Evolutionary conservation across 139 green algal species (phyloP).

Genomic region (Prasinococcaceae sp.): DNA sequence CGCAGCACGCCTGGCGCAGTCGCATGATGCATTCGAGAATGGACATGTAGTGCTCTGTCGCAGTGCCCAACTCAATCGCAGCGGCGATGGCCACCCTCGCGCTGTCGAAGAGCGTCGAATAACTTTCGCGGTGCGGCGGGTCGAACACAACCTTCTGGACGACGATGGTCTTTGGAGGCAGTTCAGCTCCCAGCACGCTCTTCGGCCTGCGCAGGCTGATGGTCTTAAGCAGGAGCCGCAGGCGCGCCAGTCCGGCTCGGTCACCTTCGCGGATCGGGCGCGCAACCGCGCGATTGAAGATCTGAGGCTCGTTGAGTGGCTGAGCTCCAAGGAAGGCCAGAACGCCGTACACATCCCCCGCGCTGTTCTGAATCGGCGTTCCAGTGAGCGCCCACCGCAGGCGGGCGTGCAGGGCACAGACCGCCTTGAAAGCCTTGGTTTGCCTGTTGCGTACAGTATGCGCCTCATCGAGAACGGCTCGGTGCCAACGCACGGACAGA

Average conservation of each 20-base stretch:
- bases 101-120: not conserved
- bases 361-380: constrained; percentile 8
- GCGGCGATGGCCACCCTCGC: not conserved
- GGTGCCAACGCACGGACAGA: not conserved
- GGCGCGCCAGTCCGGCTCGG: too few relatives aligned
- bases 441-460: not conserved
- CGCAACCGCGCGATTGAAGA: not conserved
- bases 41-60: not conserved
- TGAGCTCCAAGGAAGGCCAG: too few relatives aligned
- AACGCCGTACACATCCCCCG: constrained; percentile 1
- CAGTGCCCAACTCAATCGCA: not conserved
- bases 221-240: too few relatives aligned
- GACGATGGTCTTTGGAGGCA: too few relatives aligned
- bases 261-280: not conserved
- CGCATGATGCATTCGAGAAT: constrained; percentile 9
- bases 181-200: too few relatives aligned
- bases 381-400: constrained; percentile 7
- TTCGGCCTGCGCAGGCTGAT: too few relatives aligned
- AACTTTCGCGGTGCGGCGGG: not conserved
- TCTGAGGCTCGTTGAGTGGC: too few relatives aligned
- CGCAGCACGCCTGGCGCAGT: constrained; percentile 4
- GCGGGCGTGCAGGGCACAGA: not conserved
- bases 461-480: constrained; percentile 6
- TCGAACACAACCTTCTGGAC: not conserved
- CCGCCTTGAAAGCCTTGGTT: not conserved